Conservation (phyloP, 148 eudicot species). For the Arctostaphylos glauca region DNA sequence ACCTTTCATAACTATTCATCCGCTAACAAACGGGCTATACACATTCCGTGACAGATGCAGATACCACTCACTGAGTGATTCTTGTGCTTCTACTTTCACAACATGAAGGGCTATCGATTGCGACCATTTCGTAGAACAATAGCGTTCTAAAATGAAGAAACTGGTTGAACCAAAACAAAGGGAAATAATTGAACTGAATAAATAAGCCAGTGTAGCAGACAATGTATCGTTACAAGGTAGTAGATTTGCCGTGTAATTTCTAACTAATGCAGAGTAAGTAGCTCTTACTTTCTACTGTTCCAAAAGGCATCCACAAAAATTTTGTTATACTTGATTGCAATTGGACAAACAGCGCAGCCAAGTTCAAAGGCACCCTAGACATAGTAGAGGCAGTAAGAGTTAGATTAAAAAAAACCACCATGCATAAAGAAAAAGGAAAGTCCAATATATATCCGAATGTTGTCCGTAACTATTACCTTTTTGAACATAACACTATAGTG, state of each 20-base stretch:
- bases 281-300: constrained; percentile 90
- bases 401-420: not conserved
- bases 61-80: not conserved
- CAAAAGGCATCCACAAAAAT: constrained; percentile 96
- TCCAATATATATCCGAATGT: not conserved
- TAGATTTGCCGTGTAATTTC: not conserved
- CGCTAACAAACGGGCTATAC: too few species aligned
- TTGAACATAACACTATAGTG: constrained; percentile 94
- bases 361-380: constrained; percentile 95
- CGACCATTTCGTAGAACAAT: not conserved
- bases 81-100: not conserved
- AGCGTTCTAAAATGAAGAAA: not conserved
- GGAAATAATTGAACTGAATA: not conserved
- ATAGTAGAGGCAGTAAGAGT: constrained; percentile 5
- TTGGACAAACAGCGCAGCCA: constrained; percentile 86
- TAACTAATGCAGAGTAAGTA: not conserved
- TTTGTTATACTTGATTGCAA: constrained; percentile 98
- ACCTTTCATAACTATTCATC: too few species aligned
- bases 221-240: not conserved
- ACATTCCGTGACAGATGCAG: too few species aligned
- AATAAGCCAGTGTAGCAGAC: not conserved
- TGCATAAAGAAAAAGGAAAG: constrained; percentile 1
- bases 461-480: constrained; percentile 42
- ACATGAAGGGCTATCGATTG: not conserved
- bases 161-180: not conserved